These are phyloP conservation scores for Alternaria burnsii DNA, from an alignment of 2,329 filamentous ascomycete genomes.

Conservation along the genomic window DNA sequence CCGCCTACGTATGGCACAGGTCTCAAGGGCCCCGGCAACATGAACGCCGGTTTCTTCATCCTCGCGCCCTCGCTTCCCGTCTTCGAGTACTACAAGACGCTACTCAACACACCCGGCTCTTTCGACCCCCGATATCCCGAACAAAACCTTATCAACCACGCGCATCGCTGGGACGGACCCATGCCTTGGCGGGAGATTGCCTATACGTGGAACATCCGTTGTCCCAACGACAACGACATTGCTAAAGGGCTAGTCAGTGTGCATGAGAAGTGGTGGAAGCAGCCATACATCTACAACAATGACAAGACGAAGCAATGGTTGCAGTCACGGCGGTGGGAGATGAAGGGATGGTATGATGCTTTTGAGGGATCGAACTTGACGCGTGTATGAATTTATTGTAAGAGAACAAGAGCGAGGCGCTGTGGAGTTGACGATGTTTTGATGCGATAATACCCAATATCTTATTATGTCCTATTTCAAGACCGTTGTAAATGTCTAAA, in stretches of 20 bases:
- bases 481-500: not conserved
- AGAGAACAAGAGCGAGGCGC: not conserved
- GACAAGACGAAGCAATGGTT: slow-evolving; percentile 46
- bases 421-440: not conserved
- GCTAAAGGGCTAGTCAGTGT: slow-evolving; percentile 47
- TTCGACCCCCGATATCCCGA: slow-evolving; percentile 48
- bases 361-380: slow-evolving; percentile 24
- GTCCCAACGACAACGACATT: slow-evolving; percentile 48
- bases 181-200: slow-evolving; percentile 53
- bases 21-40: slow-evolving; percentile 39
- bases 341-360: slow-evolving; percentile 52
- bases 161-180: slow-evolving; percentile 46
- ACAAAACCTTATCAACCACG: slow-evolving; percentile 51
- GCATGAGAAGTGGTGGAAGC: slow-evolving; percentile 54
- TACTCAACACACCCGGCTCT: slow-evolving; percentile 38
- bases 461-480: not conserved
- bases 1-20: slow-evolving; percentile 44
- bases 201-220: slow-evolving; percentile 52
- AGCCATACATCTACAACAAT: slow-evolving; percentile 34
- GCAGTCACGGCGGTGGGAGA: slow-evolving; percentile 47
- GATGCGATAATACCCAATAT: slow-evolving; percentile 1
- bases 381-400: not conserved
- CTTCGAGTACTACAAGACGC: slow-evolving; percentile 44
- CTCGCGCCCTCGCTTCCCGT: slow-evolving; percentile 40
- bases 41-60: slow-evolving; percentile 53